Base-by-base conservation (phyloP, 495 filamentous ascomycete species). In the Aspergillus kassunensis region DNA sequence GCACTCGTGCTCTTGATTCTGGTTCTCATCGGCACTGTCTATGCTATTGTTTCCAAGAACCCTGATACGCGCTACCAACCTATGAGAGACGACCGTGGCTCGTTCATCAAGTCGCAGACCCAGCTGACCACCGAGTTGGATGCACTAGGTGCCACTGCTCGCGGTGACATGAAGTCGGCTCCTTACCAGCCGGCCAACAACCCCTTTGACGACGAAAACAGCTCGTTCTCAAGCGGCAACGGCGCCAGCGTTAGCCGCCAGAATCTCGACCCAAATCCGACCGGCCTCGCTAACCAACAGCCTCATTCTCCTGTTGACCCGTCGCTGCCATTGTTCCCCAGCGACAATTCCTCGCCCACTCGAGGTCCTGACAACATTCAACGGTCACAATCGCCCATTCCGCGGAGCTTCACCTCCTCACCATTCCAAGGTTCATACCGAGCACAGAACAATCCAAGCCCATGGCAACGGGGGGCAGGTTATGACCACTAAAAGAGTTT, bases 41-140 rank as follows among this genome's bases (percentile, higher is more conserved):
- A 90, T 61, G 87, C 91, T 24, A 76, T 97, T 57, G 79, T 90
- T 62, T 89, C 89, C 44, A 96, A 97, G 80, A 93, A 98, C 72
- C 93, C 93, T 15, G 93, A 98, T 67, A 87, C 85, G 20, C 88
- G 93, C 29, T 98, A 97, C 71, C 91, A 97, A 68, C 89, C 88
- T 49, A 97, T 98, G 90, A 84, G 87, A 45, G 93, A 97, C 64
- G 93, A 97, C 72, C 87, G 93, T 53, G 89, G 88, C 39, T 96
- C 91, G 3, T 97, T 97, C 59, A 97, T 97, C 84, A 98, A 98
- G 77, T 97, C 92, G 4, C 86, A 95, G 58, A 86, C 88, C n/a
- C 82, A 91, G 59, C 77, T 97, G 49, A 88, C 80, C 19, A 93
- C 87, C 3, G 93, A 98, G 64, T 77, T 98, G 51, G 92, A 97